Evolutionary conservation across 2,329 filamentous ascomycete species (phyloP), one percentile per base, ranked within the genome.

Genomic region (Lachnellula arida): DNA sequence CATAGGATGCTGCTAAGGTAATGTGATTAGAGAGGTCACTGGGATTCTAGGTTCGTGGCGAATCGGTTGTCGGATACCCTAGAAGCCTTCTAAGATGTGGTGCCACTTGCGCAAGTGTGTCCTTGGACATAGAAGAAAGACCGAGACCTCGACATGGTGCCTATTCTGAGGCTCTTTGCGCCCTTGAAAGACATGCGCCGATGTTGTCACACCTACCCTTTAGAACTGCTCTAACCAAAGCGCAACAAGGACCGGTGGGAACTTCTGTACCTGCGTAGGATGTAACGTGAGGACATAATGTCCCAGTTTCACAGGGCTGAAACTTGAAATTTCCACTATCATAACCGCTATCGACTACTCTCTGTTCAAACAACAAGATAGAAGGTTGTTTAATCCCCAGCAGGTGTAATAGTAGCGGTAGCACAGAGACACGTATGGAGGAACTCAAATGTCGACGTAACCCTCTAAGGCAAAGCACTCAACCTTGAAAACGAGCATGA

Each of bases 91-190:
- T 49, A 56, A 23, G 43, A 52, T 46, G 43, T 40, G 57, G 57
- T 58, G 42, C 47, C 44, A 56, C 42, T 54, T 22, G 50, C 19
- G 34, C 17, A 44, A 52, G 34, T 17, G 23, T 22, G 28, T 54
- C 52, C 37, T 9, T 23, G 51, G 51, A 55, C 51, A 52, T 43
- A 32, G 32, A 57, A 57, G 52, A 39, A 60, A 51, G 47, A 46
- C 48, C 53, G 53, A 58, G 14, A 23, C 15, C 49, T 15, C 52
- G 37, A 39, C 46, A 51, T 48, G 46, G 47, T 53, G 51, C 42
- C 54, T 61, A 50, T 56, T 54, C 62, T 62, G 59, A 59, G 61
- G 54, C 59, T 63, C 55, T 54, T 39, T 43, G n/a, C 42, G 39
- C 34, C 28, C 49, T 34, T 35, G 48, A 35, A 11, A 51, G n/a